phyloP scores from a whole-genome alignment of 441 rosid genomes.

The Pelargonium australe region DNA sequence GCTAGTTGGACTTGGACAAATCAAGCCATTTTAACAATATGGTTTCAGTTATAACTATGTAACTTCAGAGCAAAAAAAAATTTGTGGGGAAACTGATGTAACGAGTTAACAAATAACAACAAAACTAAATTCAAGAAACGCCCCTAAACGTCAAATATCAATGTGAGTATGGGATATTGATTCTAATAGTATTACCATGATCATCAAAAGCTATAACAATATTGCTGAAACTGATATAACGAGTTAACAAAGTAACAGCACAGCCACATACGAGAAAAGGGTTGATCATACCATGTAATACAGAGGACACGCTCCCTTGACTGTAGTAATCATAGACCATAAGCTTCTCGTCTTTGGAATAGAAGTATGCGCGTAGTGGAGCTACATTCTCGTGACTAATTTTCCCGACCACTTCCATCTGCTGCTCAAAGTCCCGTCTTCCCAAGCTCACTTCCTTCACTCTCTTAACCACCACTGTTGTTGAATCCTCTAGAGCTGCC shows the following conservation, averaged over 20 bases:
- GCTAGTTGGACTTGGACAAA: too few species aligned
- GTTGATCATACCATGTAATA: constrained; percentile 58
- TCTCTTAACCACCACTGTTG: constrained; percentile 64
- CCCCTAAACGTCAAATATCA: too few species aligned
- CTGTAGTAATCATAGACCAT: constrained; percentile 59
- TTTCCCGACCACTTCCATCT: constrained; percentile 63
- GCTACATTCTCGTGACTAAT: constrained; percentile 66
- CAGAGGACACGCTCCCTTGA: constrained; percentile 49
- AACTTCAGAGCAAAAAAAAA: not conserved
- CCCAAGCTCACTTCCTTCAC: constrained; percentile 56
- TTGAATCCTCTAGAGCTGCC: constrained; percentile 70
- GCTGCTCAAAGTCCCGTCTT: constrained; percentile 71
- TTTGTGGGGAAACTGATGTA: not conserved
- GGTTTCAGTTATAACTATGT: too few species aligned
- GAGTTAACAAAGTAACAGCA: not conserved
- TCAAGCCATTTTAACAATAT: too few species aligned
- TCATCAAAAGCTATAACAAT: too few species aligned
- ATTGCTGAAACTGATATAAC: not conserved
- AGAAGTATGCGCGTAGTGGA: constrained; percentile 69
- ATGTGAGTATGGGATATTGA: too few species aligned
- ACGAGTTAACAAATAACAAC: not conserved
- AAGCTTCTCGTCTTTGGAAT: constrained; percentile 87
- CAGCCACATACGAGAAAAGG: not conserved
- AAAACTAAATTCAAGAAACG: not conserved
- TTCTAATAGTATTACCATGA: too few species aligned